Percentiles rank a stretch among this genome's conserved stretches.
phyloP scores from a whole-genome alignment of 495 filamentous ascomycete genomes.

The Aspergillus bridgeri region DNA sequence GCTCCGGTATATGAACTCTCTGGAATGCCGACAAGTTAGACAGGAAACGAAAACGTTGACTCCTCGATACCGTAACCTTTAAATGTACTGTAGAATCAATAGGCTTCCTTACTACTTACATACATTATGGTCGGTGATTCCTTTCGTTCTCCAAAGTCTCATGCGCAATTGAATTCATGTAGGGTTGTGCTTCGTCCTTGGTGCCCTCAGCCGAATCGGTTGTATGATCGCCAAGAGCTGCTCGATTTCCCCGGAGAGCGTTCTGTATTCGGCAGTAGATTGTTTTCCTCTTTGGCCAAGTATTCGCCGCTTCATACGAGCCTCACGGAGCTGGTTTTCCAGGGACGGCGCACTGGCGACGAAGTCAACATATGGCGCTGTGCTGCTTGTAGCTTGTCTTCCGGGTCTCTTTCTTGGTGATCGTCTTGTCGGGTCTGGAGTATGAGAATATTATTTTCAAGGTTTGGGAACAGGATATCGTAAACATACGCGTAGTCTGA shows the following conservation, averaged over 20 bases:
- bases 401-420: background rate
- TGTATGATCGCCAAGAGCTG: background rate
- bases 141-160: background rate
- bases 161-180: background rate
- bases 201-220: background rate
- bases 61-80: background rate
- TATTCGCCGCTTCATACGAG: background rate
- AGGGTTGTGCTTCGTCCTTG: background rate
- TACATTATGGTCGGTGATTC: background rate
- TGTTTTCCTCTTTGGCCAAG: background rate
- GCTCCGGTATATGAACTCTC: background rate
- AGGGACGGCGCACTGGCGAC: background rate
- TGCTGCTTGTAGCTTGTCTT: background rate
- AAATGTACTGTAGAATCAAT: background rate
- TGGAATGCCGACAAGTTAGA: background rate
- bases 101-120: background rate
- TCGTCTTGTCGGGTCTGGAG: background rate
- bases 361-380: background rate
- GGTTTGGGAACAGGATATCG: background rate
- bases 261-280: background rate
- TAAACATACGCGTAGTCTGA: background rate
- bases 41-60: background rate
- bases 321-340: background rate
- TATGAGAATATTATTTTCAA: background rate
- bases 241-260: background rate